phyloP scores from a whole-genome alignment of 768 basidiomycete genomes.

The Phlebiopsis gigantea region DNA sequence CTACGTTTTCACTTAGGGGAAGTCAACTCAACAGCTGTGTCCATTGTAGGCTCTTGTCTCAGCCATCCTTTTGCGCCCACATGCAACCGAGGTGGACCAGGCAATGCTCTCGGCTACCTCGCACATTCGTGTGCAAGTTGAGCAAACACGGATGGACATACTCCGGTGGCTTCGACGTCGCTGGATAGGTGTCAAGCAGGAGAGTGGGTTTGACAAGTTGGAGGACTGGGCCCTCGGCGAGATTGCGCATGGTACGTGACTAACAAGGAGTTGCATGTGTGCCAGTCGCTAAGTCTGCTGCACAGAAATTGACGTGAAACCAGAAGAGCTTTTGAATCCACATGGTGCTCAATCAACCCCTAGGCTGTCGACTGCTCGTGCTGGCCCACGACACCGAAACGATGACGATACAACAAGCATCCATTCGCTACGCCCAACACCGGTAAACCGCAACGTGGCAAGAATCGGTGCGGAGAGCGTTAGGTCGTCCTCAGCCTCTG shows the following conservation, averaged over 20 bases:
- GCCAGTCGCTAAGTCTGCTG: background rate
- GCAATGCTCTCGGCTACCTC: slow-evolving; percentile 70
- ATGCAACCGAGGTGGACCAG: slow-evolving; percentile 49
- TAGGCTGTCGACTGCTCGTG: slow-evolving; percentile 16
- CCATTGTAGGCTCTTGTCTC: slow-evolving; percentile 73
- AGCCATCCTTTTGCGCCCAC: slow-evolving; percentile 63
- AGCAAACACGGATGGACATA: slow-evolving; percentile 63
- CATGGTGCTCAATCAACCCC: slow-evolving; percentile 24
- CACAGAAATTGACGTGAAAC: slow-evolving; percentile 72
- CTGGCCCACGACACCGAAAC: slow-evolving; percentile 16
- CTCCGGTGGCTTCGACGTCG: slow-evolving; percentile 71
- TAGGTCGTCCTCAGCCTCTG: slow-evolving; percentile 33
- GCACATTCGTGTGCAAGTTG: slow-evolving; percentile 64
- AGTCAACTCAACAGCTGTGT: no score
- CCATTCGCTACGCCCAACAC: slow-evolving; percentile 42
- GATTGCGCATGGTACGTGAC: slow-evolving; percentile 69
- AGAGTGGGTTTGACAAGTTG: slow-evolving; percentile 77
- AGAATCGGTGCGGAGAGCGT: slow-evolving; percentile 19
- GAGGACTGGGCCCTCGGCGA: slow-evolving; percentile 88
- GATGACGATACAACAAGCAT: slow-evolving; percentile 39
- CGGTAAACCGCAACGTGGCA: slow-evolving; percentile 30
- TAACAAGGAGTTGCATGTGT: background rate
- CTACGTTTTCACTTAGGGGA: background rate
- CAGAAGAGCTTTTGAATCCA: background rate
- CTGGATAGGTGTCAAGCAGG: slow-evolving; percentile 70